phyloP scores from a whole-genome alignment of 176 grass and related monocot genomes.

The Aegilops longissima region DNA sequence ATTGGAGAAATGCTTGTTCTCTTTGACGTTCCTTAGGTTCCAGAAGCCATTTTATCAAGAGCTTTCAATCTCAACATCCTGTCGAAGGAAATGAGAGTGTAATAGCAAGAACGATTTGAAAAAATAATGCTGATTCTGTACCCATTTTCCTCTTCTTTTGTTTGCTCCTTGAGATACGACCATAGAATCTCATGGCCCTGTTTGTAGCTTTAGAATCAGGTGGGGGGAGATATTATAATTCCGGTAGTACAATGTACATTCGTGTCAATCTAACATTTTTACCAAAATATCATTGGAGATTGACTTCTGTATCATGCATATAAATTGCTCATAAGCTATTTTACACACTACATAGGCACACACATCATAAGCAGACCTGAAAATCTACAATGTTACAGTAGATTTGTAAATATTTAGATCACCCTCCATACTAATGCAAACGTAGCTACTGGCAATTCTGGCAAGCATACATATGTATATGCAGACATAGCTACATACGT shows the following conservation, averaged over 20 bases:
- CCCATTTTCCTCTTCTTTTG: not conserved
- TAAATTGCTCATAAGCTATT: conserved; percentile 25
- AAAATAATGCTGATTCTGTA: not conserved
- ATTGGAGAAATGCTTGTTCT: not conserved
- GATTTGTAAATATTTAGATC: conserved; percentile 19
- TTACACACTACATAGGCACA: conserved; percentile 31
- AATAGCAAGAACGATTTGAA: not conserved
- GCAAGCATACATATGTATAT: conserved; percentile 10
- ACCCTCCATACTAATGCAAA: conserved; percentile 31
- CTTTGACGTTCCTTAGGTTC: not conserved
- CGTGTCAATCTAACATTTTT: not conserved
- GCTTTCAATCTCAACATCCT: not conserved
- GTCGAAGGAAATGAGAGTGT: not conserved
- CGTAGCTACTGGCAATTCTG: conserved; percentile 16
- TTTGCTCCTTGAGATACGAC: not conserved
- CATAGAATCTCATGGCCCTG: not conserved
- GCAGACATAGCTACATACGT: conserved; percentile 5
- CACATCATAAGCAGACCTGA: conserved; percentile 20
- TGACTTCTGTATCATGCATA: not conserved
- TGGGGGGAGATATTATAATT: not conserved
- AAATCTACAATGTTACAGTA: conserved; percentile 21
- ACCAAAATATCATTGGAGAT: not conserved
- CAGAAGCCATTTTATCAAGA: not conserved
- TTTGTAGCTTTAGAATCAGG: not conserved
- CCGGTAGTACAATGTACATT: not conserved